phyloP scores from a whole-genome alignment of 352 stramenopile genomes.

The Phytophthora foliorum region DNA sequence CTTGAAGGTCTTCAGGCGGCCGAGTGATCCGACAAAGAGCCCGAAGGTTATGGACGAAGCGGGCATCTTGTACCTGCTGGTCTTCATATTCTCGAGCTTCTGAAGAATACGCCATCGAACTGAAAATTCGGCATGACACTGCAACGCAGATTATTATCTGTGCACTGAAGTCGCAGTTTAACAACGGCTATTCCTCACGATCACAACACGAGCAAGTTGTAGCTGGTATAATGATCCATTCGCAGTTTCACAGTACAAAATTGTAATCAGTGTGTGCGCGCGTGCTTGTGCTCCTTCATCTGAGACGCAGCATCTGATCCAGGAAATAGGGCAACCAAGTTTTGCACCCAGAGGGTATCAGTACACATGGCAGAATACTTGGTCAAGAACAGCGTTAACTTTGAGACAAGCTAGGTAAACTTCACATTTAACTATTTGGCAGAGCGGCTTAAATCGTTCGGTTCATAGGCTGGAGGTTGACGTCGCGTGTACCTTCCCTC shows the following conservation, averaged over 20 bases:
- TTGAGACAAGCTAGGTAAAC: neutral
- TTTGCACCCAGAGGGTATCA: neutral
- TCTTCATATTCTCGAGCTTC: constrained; percentile 51
- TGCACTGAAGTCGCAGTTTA: neutral
- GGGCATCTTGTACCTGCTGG: constrained; percentile 55
- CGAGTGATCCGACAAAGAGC: constrained; percentile 47
- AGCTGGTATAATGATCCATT: too few relatives aligned
- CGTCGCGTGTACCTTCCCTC: too few relatives aligned
- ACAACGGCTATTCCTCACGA: neutral
- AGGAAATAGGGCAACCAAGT: neutral
- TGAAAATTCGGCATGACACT: neutral
- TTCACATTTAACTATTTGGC: neutral
- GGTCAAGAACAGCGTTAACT: neutral
- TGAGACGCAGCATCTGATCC: neutral
- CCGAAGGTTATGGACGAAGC: constrained; percentile 37
- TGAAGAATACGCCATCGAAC: constrained; percentile 24
- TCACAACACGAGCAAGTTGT: too few relatives aligned
- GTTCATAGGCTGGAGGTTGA: too few relatives aligned
- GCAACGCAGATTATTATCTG: neutral
- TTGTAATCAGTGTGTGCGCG: neutral
- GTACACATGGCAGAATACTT: neutral
- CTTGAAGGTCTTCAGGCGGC: constrained; percentile 57
- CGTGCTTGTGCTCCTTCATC: neutral
- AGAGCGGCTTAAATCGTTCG: neutral
- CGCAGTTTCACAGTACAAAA: too few relatives aligned